Percentiles rank a stretch among this genome's conserved stretches.
phyloP scores from a whole-genome alignment of 257 asterid genomes.

The Leonotis leonurus region DNA sequence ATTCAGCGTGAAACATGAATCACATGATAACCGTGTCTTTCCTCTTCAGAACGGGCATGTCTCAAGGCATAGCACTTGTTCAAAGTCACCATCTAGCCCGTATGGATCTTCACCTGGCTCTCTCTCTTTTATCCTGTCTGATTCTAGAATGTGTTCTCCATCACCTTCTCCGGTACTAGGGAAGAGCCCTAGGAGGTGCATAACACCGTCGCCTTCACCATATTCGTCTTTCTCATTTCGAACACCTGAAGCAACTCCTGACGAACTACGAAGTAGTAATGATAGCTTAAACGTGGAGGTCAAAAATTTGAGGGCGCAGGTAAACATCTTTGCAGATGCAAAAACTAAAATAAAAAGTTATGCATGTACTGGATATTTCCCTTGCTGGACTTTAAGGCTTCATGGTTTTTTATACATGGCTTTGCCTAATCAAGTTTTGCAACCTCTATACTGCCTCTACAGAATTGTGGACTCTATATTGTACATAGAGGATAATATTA shows the following conservation, averaged over 20 bases:
- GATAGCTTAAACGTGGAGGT: constrained; percentile 48
- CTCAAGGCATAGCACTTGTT: constrained; percentile 44
- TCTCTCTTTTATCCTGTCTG: constrained; percentile 38
- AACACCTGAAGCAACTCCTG: constrained; percentile 32
- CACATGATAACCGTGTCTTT: constrained; percentile 31
- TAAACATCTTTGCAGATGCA: constrained; percentile 13
- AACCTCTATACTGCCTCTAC: too few species aligned
- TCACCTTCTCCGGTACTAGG: constrained; percentile 52
- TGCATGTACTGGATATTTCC: too few species aligned
- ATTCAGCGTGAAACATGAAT: constrained; percentile 21
- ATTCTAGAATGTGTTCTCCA: constrained; percentile 39
- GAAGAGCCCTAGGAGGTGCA: constrained; percentile 40
- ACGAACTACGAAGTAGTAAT: constrained; percentile 31
- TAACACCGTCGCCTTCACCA: constrained; percentile 25
- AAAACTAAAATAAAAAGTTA: too few species aligned
- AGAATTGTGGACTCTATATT: too few species aligned
- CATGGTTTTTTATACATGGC: too few species aligned
- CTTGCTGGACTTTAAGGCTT: too few species aligned
- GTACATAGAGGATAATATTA: background rate
- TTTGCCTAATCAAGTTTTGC: too few species aligned
- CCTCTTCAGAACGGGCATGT: constrained; percentile 35
- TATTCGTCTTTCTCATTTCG: constrained; percentile 23
- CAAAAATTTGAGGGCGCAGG: constrained; percentile 65
- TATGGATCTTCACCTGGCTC: constrained; percentile 30
- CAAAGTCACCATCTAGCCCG: constrained; percentile 46